These are phyloP conservation scores for Nakataea oryzae DNA, from an alignment of 2,329 filamentous ascomycete genomes.

Conservation along the genomic window DNA sequence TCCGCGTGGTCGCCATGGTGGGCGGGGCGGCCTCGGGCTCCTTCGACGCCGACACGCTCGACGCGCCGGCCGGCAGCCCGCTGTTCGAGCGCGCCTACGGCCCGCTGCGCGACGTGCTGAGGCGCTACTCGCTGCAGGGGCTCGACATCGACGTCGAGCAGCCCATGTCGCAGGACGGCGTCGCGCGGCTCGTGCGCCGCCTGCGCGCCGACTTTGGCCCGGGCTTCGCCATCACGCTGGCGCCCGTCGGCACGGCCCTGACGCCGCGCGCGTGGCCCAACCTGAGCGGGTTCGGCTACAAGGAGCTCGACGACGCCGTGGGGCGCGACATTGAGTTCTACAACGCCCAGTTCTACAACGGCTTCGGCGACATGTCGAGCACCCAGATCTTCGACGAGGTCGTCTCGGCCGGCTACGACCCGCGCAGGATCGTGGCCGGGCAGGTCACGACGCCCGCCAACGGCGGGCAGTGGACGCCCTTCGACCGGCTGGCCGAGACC, in stretches of 20 bases:
- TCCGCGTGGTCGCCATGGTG: conserved; percentile 79
- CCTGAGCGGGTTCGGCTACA: conserved; percentile 75
- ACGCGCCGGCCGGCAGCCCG: conserved; percentile 28
- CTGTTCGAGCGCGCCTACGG: conserved; percentile 61
- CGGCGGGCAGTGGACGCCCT: conserved; percentile 43
- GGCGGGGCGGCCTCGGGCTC: conserved; percentile 75
- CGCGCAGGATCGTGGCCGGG: conserved; percentile 67
- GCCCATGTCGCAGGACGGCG: conserved; percentile 52
- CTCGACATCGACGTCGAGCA: conserved; percentile 71
- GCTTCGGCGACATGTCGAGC: conserved; percentile 55
- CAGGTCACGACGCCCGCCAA: conserved; percentile 71
- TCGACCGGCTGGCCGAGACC: conserved; percentile 33
- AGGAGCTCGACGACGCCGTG: conserved; percentile 57
- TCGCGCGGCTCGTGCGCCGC: conserved; percentile 51
- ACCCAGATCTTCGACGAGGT: conserved; percentile 39
- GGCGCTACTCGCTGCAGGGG: conserved; percentile 47
- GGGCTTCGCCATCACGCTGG: conserved; percentile 62
- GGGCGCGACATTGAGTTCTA: conserved; percentile 69
- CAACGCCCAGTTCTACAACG: conserved; percentile 87
- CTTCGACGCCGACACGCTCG: conserved; percentile 44
- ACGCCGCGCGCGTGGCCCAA: conserved; percentile 43
- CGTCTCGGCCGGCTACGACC: conserved; percentile 55
- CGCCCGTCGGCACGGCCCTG: conserved; percentile 67
- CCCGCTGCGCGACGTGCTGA: conserved; percentile 52
- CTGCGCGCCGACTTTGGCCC: conserved; percentile 54